These are phyloP conservation scores for Peribolospora baueri DNA, from an alignment of 768 basidiomycete genomes.

Conservation along the genomic window DNA sequence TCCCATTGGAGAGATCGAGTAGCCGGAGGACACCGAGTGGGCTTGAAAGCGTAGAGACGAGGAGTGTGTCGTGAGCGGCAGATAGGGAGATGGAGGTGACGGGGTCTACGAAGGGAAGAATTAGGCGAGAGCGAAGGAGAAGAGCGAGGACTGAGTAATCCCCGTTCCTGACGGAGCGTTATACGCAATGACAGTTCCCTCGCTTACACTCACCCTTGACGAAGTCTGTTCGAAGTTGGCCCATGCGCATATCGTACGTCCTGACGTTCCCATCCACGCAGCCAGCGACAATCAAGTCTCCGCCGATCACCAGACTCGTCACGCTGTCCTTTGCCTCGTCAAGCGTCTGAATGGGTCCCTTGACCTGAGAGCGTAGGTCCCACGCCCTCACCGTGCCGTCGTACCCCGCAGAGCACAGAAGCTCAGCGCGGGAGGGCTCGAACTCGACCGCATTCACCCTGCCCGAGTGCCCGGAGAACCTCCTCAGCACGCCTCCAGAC, in stretches of 20 bases:
- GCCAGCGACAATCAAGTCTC: conserved; percentile 39
- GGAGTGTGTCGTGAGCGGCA: conserved; percentile 49
- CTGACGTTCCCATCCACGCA: conserved; percentile 80
- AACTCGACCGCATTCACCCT: conserved; percentile 79
- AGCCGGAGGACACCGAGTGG: conserved; percentile 55
- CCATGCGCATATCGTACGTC: conserved; percentile 84
- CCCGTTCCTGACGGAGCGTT: neutral
- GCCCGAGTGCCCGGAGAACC: conserved; percentile 68
- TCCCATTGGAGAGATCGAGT: conserved; percentile 61
- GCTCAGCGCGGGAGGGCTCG: conserved; percentile 22
- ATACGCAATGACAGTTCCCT: no score
- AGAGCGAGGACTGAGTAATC: conserved; percentile 7
- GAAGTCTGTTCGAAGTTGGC: conserved; percentile 66
- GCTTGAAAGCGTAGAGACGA: conserved; percentile 40
- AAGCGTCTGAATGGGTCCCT: conserved; percentile 70
- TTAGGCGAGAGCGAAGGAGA: neutral
- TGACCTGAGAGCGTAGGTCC: conserved; percentile 71
- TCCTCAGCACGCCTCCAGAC: conserved; percentile 53
- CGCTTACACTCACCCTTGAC: conserved; percentile 44
- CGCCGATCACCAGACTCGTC: conserved; percentile 31
- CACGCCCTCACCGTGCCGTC: conserved; percentile 76
- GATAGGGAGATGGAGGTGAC: conserved; percentile 63
- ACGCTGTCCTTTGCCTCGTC: conserved; percentile 74
- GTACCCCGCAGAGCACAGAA: conserved; percentile 20
- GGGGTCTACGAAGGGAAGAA: conserved; percentile 32